Evolutionary conservation across 192 early-diverging fungal genomes (phyloP).

Genomic region (Backusella australiensis): DNA sequence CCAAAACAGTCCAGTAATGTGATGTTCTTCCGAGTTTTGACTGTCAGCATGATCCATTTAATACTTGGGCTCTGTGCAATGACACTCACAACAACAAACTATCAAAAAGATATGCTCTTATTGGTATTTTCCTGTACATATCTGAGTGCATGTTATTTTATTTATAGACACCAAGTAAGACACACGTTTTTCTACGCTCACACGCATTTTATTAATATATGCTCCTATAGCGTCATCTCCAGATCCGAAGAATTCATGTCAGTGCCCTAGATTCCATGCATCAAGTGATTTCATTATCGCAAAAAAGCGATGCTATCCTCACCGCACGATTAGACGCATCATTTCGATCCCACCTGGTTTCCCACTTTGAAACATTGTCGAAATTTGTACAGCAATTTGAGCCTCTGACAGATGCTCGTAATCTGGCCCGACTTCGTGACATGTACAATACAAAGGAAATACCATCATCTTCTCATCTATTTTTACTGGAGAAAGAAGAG

Average conservation of each 20-base stretch:
- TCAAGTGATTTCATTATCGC: slow-evolving; percentile 1
- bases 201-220: neutral
- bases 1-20: neutral
- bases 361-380: neutral
- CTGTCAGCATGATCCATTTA: neutral
- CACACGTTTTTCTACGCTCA: neutral
- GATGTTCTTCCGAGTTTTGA: neutral
- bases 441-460: slow-evolving; percentile 44
- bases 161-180: slow-evolving; percentile 5
- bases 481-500: neutral
- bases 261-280: slow-evolving; percentile 1
- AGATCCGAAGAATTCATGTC: neutral
- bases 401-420: slow-evolving; percentile 40
- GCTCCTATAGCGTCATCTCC: neutral
- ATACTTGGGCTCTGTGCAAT: neutral
- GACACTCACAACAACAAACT: slow-evolving; percentile 18
- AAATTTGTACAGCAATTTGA: neutral
- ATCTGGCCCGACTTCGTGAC: slow-evolving; percentile 42
- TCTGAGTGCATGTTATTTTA: neutral
- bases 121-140: slow-evolving; percentile 31
- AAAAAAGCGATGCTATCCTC: neutral
- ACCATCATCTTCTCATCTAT: neutral
- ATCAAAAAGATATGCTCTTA: slow-evolving; percentile 30
- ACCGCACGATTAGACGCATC: neutral
- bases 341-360: neutral